Evolutionary conservation across 805 yeast species (phyloP).

Genomic region (Danielia oregonensis): DNA sequence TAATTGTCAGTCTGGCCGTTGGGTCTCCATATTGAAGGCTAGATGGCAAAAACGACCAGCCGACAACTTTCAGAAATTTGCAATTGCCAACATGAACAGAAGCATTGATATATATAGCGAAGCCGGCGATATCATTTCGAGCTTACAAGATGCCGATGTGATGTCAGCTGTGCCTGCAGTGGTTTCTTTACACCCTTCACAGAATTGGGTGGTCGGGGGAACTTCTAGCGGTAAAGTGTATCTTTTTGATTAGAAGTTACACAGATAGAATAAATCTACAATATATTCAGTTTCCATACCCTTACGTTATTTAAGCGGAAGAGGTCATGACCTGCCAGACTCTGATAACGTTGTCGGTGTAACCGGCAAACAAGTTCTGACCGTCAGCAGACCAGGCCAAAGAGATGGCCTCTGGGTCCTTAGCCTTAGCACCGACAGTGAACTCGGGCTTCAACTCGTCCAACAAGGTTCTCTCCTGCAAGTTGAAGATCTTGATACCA

Average conservation of each 20-base stretch:
- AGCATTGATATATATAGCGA: slow-evolving; percentile 79
- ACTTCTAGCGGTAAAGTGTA: slow-evolving; percentile 90
- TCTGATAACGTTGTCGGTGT: slow-evolving; percentile 99
- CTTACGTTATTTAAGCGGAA: slow-evolving; percentile 34
- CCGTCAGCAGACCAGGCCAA: slow-evolving; percentile 99
- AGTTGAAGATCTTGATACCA: slow-evolving; percentile 97
- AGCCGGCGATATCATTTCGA: slow-evolving; percentile 75
- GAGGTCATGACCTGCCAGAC: slow-evolving; percentile 99
- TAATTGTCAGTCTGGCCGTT: slow-evolving; percentile 94
- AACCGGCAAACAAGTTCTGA: slow-evolving; percentile 99
- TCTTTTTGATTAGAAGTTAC: slow-evolving; percentile 38
- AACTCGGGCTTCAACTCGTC: slow-evolving; percentile 99
- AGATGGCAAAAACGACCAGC: slow-evolving; percentile 75
- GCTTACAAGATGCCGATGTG: slow-evolving; percentile 49
- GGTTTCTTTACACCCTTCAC: slow-evolving; percentile 72
- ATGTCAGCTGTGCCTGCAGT: slow-evolving; percentile 96
- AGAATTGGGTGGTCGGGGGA: slow-evolving; percentile 92
- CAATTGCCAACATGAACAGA: slow-evolving; percentile 90
- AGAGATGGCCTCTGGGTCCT: slow-evolving; percentile 97
- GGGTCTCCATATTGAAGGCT: slow-evolving; percentile 91
- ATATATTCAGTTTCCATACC: not conserved
- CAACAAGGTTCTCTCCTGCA: slow-evolving; percentile 89
- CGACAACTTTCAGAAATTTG: slow-evolving; percentile 77
- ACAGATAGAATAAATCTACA: not conserved
- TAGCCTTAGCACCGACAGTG: slow-evolving; percentile 80